Evolutionary conservation across 345 rosid genomes (phyloP), one percentile per base, ranked within the genome.

Genomic region (Euphorbia peplus): DNA sequence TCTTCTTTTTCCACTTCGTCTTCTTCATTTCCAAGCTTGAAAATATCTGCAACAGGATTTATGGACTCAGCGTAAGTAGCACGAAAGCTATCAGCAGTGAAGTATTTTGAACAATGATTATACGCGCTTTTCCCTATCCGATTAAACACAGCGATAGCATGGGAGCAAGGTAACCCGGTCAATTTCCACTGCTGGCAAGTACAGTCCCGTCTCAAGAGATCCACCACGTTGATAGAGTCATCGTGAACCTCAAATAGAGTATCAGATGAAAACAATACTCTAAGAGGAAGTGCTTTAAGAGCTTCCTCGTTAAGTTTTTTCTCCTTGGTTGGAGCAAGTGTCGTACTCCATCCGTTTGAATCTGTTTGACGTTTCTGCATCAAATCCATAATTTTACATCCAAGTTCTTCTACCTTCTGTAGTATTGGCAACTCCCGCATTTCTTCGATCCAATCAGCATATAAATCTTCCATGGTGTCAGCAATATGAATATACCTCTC

Each of bases 241-340:
- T 84, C 91, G 32, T 90, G 98, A 76, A 93, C 98, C 83, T 93
- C 98, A 24, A 90, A 89, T n/a, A 93, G 77, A 4, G 85, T 85
- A 71, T 87, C 96, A 14, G 96, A 84, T 29, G 95, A 93, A 73
- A 90, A 80, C 75, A 88, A 76, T 37, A 90, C 98, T 78, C 78
- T 85, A 18, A 88, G 71, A 56, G 70, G 67, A 46, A 35, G 39
- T 16, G 92, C 89, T 71, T 77, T 84, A 28, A 48, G 64, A 69
- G 73, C 76, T 70, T 88, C 96, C 67, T 93, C 93, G 51, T 53
- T 76, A 24, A 93, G 64, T 72, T 65, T 79, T 69, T 79, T 78
- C 84, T 93, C 96, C 73, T 79, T 87, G 0, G 85, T 80, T n/a
- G 98, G 98, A 69, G 85, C 83, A 50, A 93, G 87, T 76, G 65